Percentiles rank a stretch among this genome's conserved stretches.
These are phyloP conservation scores for Thelephora ganbajun DNA, from an alignment of 768 basidiomycete genomes.

Conservation along the genomic window DNA sequence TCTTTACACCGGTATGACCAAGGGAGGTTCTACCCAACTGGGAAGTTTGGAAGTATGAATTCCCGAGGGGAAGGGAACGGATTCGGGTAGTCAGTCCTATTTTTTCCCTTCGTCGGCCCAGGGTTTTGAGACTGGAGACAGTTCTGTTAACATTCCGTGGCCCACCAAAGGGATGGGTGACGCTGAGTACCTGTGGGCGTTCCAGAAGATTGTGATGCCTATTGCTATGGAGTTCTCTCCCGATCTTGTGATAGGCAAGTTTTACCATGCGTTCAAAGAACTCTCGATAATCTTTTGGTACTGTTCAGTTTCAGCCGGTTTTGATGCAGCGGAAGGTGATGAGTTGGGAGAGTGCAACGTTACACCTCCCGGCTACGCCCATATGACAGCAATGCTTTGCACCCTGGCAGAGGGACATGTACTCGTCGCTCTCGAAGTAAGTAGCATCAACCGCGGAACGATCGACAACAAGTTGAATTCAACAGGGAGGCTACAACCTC, in stretches of 20 bases:
- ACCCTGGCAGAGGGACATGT: slow-evolving; percentile 79
- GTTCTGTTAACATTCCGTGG: slow-evolving; percentile 96
- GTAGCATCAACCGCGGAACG: slow-evolving; percentile 2
- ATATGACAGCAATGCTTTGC: slow-evolving; percentile 97
- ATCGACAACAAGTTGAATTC: background rate
- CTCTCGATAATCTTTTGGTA: background rate
- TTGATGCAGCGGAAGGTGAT: slow-evolving; percentile 92
- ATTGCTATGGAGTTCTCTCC: slow-evolving; percentile 95
- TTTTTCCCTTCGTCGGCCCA: slow-evolving; percentile 2
- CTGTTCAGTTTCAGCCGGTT: slow-evolving; percentile 82
- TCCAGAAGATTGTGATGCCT: slow-evolving; percentile 92
- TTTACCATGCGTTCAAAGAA: background rate
- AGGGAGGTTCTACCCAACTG: slow-evolving; percentile 86
- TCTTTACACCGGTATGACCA: slow-evolving; percentile 92
- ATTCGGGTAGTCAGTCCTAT: slow-evolving; percentile 60
- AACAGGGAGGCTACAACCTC: slow-evolving; percentile 89
- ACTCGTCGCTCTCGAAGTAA: slow-evolving; percentile 88
- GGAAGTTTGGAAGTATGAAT: slow-evolving; percentile 76
- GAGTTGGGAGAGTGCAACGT: slow-evolving; percentile 85
- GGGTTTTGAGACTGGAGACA: slow-evolving; percentile 17
- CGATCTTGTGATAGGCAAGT: slow-evolving; percentile 88
- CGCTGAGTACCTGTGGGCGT: slow-evolving; percentile 93
- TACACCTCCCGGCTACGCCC: slow-evolving; percentile 85
- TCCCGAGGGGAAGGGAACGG: slow-evolving; percentile 79
- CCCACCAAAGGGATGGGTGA: slow-evolving; percentile 79